These are phyloP conservation scores for Sugiyamaella qingdaonensis DNA, from an alignment of 805 yeast species.

Conservation along the genomic window DNA sequence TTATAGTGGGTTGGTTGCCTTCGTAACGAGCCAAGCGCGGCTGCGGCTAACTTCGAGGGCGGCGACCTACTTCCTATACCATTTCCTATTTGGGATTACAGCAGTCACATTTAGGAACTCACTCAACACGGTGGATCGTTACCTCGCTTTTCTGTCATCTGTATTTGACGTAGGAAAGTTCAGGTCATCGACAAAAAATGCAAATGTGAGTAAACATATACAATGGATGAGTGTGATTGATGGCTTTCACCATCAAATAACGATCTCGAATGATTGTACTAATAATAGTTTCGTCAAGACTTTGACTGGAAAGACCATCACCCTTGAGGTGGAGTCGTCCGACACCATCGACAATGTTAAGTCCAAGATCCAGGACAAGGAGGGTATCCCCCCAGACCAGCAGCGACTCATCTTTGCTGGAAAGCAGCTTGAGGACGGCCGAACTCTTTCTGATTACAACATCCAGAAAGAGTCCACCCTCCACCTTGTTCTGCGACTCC, in stretches of 20 bases:
- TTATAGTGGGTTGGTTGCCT: no score
- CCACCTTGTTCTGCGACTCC: slow-evolving; percentile 92
- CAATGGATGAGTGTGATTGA: neutral
- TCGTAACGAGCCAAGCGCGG: no score
- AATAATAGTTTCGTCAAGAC: slow-evolving; percentile 33
- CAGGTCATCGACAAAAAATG: slow-evolving; percentile 6
- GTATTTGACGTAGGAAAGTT: slow-evolving; percentile 3
- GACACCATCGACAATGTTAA: slow-evolving; percentile 99
- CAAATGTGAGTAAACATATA: slow-evolving; percentile 1
- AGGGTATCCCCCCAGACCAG: slow-evolving; percentile 99
- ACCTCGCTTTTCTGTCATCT: slow-evolving; percentile 2
- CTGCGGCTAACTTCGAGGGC: no score
- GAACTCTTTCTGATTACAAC: slow-evolving; percentile 99
- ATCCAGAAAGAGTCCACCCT: slow-evolving; percentile 99
- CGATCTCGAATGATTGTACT: neutral
- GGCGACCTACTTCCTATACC: no score
- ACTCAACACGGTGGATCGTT: neutral
- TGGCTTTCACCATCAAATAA: neutral
- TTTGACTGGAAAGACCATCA: slow-evolving; percentile 41
- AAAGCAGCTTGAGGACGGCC: slow-evolving; percentile 99
- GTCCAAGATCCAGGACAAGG: slow-evolving; percentile 98
- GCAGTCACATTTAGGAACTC: neutral
- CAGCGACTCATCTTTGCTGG: slow-evolving; percentile 99
- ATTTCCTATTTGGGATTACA: neutral
- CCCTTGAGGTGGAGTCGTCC: slow-evolving; percentile 98